Base-by-base conservation (phyloP, 257 asterid species). In the Eucommia ulmoides region DNA sequence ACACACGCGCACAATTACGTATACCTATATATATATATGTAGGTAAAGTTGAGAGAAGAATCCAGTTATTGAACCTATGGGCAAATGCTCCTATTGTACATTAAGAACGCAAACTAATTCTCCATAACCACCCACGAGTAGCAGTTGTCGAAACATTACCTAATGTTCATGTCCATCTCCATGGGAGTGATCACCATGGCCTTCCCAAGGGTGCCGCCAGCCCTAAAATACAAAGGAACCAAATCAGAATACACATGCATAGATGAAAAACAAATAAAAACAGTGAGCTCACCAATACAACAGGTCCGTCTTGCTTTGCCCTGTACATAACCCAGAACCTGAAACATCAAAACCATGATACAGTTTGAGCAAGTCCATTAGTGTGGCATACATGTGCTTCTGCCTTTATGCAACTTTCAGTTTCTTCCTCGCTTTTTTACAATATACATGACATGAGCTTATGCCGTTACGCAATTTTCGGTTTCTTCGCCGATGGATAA, bases 181-280 rank as follows among this genome's bases (percentile, higher is more conserved):
- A 42, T 42, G 20, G 20, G 48, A 42, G 49, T 84, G 95, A 61
- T 77, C 94, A 22, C 74, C 96, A 69, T 85, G 93, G 24, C 96
- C 88, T 16, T 85, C 96, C 96, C 96, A 85, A 19, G 96, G 96
- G 72, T 85, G 93, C 74, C 96, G 82, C 93, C 82, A 82, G 45
- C 96, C 96, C 96, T 85, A 64, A 33, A 23, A 72, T 53, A 53
- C 22, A 21, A 20, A 55, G 7, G 60, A 63, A 41, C 50, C 56
- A 61, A 23, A 53, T 60, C 56, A 45, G 15, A 58, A 49, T 48
- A 47, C 45, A 22, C 55, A 50, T 50, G 33, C 35, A 50, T 16
- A 3, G 3, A 60, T 26, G 49, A 35, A 11, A 33, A 33, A 33
- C 0, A 33, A 25, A 24, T 24, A 64, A 18, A 35, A 22, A 16